A percentile compares a stretch with the other conserved stretches of the same genome.
Conservation (phyloP, 805 yeast genomes). For the Huiozyma naganishii region DNA sequence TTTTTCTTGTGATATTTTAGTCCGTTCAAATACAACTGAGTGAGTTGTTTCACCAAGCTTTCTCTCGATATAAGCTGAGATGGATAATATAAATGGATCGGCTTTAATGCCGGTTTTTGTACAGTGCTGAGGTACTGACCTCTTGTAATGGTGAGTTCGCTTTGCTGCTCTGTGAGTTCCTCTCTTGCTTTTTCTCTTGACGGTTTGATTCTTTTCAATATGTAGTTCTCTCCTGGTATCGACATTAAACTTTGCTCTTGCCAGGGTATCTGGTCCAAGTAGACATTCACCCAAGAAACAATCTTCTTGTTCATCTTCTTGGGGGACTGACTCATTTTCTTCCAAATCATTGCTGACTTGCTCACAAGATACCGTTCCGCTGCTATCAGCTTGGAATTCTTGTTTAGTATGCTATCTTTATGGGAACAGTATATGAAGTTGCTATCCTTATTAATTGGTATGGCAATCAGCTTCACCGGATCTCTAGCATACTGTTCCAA, state of each 20-base stretch:
- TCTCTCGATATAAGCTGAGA: conserved; percentile 23
- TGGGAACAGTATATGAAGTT: conserved; percentile 64
- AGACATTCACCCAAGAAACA: conserved; percentile 39
- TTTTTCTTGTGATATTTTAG: conserved; percentile 44
- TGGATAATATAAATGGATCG: conserved; percentile 46
- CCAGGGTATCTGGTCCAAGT: conserved; percentile 63
- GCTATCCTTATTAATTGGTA: conserved; percentile 57
- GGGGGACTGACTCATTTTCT: conserved; percentile 44
- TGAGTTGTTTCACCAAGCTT: conserved; percentile 31
- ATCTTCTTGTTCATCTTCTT: conserved; percentile 46
- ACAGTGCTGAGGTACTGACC: conserved; percentile 8
- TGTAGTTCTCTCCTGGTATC: conserved; percentile 57
- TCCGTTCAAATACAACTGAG: conserved; percentile 34
- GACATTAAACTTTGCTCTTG: conserved; percentile 66
- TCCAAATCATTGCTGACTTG: conserved; percentile 54
- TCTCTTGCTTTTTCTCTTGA: background rate
- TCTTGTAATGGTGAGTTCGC: conserved; percentile 10
- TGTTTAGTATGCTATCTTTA: conserved; percentile 26
- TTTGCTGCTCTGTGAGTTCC: background rate
- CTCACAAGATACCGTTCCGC: conserved; percentile 36
- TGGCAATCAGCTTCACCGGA: conserved; percentile 51
- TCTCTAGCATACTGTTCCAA: conserved; percentile 18
- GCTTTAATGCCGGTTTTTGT: conserved; percentile 10
- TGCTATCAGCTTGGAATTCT: conserved; percentile 28
- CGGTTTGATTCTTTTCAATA: conserved; percentile 29